Conservation (phyloP, 2,329 filamentous ascomycete genomes). For the Alternaria atra region DNA sequence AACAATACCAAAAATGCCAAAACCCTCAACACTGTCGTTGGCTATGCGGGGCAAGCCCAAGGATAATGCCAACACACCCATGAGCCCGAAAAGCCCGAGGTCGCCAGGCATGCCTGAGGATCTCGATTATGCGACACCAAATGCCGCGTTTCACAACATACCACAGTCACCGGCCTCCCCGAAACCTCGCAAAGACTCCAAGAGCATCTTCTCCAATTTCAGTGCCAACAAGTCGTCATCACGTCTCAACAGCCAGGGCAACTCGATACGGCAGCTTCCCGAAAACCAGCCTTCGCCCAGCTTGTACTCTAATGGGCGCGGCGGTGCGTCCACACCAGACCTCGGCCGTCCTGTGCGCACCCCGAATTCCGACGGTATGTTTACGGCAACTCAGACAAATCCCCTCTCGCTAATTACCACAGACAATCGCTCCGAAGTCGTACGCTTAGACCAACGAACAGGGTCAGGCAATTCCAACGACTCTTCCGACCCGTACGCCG, state of each 20-base stretch:
- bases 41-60: constrained; percentile 47
- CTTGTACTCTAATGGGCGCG: constrained; percentile 54
- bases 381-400: not conserved
- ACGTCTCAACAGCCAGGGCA: constrained; percentile 50
- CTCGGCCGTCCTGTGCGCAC: constrained; percentile 51
- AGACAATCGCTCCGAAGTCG: constrained; percentile 47
- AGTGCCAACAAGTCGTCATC: constrained; percentile 58
- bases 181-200: constrained; percentile 50
- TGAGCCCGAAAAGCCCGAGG: constrained; percentile 47
- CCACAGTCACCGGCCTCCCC: constrained; percentile 48
- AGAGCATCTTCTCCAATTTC: constrained; percentile 59
- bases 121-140: constrained; percentile 42
- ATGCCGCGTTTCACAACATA: constrained; percentile 40
- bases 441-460: constrained; percentile 38
- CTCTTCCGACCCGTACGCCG: constrained; percentile 25
- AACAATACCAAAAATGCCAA: constrained; percentile 50
- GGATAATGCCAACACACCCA: constrained; percentile 36
- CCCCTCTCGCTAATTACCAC: constrained; percentile 11
- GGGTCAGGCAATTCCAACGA: constrained; percentile 45
- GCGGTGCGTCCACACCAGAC: constrained; percentile 59
- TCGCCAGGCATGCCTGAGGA: constrained; percentile 39
- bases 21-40: constrained; percentile 49
- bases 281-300: constrained; percentile 44
- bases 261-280: constrained; percentile 44
- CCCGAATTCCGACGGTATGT: constrained; percentile 49